phyloP scores from a whole-genome alignment of 495 filamentous ascomycete genomes.

The Sordaria brevicollis region DNA sequence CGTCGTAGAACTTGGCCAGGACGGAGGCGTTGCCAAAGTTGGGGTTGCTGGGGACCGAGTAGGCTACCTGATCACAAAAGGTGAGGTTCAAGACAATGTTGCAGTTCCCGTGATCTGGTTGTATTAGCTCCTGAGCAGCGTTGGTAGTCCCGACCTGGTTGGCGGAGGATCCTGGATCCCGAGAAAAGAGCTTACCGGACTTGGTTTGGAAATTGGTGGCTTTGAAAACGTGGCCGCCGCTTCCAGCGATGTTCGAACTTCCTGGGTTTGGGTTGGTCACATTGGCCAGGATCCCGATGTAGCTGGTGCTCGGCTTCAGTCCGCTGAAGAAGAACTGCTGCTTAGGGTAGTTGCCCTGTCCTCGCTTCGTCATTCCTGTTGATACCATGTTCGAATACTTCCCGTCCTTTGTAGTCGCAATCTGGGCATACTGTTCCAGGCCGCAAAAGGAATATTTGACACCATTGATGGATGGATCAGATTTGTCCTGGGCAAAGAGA shows the following conservation, averaged over 20 bases:
- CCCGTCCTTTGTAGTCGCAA: conserved; percentile 41
- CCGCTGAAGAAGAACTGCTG: conserved; percentile 77
- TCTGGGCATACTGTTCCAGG: conserved; percentile 49
- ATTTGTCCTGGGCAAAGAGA: conserved; percentile 64
- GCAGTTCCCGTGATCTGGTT: conserved; percentile 49
- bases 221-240: conserved; percentile 63
- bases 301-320: conserved; percentile 59
- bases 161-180: background rate
- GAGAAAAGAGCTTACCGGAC: conserved; percentile 42
- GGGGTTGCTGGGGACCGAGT: conserved; percentile 78
- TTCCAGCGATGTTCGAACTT: conserved; percentile 45
- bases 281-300: conserved; percentile 60
- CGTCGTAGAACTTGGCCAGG: conserved; percentile 60
- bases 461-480: conserved; percentile 50
- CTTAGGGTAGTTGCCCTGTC: conserved; percentile 52
- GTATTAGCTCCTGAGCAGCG: background rate
- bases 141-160: background rate
- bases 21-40: conserved; percentile 36
- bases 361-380: conserved; percentile 56
- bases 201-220: conserved; percentile 66
- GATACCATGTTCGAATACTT: conserved; percentile 35
- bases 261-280: conserved; percentile 36
- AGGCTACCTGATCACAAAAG: conserved; percentile 79
- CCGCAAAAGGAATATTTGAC: conserved; percentile 68
- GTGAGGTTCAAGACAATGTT: conserved; percentile 70